Base-by-base conservation (phyloP, 2,329 filamentous ascomycete species). In the Lachnellula subtilissima region DNA sequence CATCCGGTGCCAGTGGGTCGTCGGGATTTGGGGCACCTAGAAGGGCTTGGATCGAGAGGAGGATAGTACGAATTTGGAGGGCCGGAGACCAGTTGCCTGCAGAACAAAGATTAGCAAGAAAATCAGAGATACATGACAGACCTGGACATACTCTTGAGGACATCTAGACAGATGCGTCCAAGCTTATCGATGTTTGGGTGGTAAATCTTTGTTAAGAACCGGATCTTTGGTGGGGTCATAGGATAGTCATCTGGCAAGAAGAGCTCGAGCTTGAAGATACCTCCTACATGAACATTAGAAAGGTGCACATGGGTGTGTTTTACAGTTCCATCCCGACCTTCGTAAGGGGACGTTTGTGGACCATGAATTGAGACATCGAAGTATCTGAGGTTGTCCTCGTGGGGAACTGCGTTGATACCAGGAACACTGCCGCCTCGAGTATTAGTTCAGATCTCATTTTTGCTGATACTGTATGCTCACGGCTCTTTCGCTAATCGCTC, bases 111-210 rank as follows among this genome's bases (percentile, higher is more conserved):
- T 48, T 32, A 28, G 15, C 35, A 42, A 22, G 17, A 32, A 25
- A 35, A 11, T 15, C n/a, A 47, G 6, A 47, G 19, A 11, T 8
- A n/a, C n/a, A 25, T n/a, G 2, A 2, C 11, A 43, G 48, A 43
- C 35, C 12, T 15, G 3, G 25, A 66, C 83, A 65, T 78, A 96
- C 94, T 96, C 80, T 99, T 99, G 56, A 99, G 77, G 36, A 99
- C 94, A 71, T 99, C 94, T 50, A 99, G 78, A 71, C 95, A 99
- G 75, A 99, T 99, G 58, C 94, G 88, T 58, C 94, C 94, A 2
- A 99, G 84, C 75, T 95, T 95, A 73, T 99, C 94, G 66, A 99
- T 97, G 73, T 99, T 99, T 52, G 94, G 94, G 73, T 99, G 95
- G 75, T 97, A 99, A 73, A 99, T 97, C 77, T 96, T 97, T 67